Percentiles rank a stretch among this genome's conserved stretches.
Evolutionary conservation across 176 grass and related monocot genomes (phyloP).

Genomic region (Oryza longistaminata): DNA sequence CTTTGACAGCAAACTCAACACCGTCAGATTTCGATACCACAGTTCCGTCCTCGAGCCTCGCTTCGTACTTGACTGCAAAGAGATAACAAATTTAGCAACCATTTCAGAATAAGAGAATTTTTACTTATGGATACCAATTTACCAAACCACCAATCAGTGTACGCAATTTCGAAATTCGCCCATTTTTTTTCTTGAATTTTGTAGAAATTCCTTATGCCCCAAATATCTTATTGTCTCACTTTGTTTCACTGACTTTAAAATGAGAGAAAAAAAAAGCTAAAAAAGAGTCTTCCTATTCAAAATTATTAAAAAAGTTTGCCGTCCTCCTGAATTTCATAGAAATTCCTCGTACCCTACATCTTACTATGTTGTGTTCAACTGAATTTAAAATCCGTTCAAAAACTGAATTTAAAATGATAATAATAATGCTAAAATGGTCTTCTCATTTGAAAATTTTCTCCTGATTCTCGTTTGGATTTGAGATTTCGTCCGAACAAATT

Average conservation of each 20-base stretch:
- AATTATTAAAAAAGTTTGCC: too few relatives aligned
- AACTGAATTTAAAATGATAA: too few relatives aligned
- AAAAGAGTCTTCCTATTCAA: too few relatives aligned
- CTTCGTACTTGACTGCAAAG: constrained; percentile 70
- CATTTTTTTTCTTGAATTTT: not conserved
- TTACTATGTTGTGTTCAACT: not conserved
- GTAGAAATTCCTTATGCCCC: not conserved
- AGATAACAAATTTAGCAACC: not conserved
- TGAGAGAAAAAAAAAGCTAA: not conserved
- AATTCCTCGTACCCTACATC: not conserved
- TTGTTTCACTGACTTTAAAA: not conserved
- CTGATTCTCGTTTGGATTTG: not conserved
- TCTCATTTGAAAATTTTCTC: too few relatives aligned
- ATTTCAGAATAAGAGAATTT: not conserved
- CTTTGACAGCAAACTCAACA: constrained; percentile 77
- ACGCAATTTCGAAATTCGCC: not conserved
- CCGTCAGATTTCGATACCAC: constrained; percentile 71
- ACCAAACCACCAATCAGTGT: too few relatives aligned
- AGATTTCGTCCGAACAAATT: not conserved
- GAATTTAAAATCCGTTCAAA: too few relatives aligned
- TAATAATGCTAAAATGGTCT: too few relatives aligned
- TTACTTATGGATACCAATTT: not conserved
- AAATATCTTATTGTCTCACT: not conserved
- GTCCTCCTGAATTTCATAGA: not conserved
- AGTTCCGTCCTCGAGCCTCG: constrained; percentile 67